phyloP scores from a whole-genome alignment of 169 alveolate species.

The Plasmodium reichenowi region DNA sequence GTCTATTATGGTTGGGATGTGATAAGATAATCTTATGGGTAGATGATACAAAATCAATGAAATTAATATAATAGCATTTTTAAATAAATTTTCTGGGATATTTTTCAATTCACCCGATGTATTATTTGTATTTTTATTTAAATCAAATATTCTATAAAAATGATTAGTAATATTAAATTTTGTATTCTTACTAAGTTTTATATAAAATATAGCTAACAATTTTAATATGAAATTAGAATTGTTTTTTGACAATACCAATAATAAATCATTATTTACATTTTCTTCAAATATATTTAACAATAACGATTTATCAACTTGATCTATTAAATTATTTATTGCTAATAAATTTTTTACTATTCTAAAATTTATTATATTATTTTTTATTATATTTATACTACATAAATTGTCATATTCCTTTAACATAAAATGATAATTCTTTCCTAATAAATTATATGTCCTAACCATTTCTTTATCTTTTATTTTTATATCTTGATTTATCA shows the following conservation, averaged over 20 bases:
- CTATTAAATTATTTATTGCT: constrained; percentile 43
- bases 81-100: constrained; percentile 33
- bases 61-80: constrained; percentile 24
- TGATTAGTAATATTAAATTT: constrained; percentile 31
- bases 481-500: neutral
- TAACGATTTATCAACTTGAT: constrained; percentile 34
- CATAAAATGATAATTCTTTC: constrained; percentile 53
- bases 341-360: constrained; percentile 54
- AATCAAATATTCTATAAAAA: constrained; percentile 30
- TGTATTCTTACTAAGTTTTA: constrained; percentile 34
- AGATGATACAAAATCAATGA: constrained; percentile 37
- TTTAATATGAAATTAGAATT: constrained; percentile 58
- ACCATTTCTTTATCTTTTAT: neutral
- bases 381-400: constrained; percentile 1
- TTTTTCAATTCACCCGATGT: constrained; percentile 24
- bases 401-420: constrained; percentile 61
- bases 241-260: constrained; percentile 56
- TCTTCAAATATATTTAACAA: constrained; percentile 38
- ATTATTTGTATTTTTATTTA: neutral
- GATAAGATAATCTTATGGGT: constrained; percentile 4
- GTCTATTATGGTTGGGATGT: constrained; percentile 43
- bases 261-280: constrained; percentile 34
- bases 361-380: constrained; percentile 27
- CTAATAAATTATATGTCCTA: constrained; percentile 7
- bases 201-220: constrained; percentile 31